phyloP scores from a whole-genome alignment of 345 rosid genomes.

The Eutrema japonicum region DNA sequence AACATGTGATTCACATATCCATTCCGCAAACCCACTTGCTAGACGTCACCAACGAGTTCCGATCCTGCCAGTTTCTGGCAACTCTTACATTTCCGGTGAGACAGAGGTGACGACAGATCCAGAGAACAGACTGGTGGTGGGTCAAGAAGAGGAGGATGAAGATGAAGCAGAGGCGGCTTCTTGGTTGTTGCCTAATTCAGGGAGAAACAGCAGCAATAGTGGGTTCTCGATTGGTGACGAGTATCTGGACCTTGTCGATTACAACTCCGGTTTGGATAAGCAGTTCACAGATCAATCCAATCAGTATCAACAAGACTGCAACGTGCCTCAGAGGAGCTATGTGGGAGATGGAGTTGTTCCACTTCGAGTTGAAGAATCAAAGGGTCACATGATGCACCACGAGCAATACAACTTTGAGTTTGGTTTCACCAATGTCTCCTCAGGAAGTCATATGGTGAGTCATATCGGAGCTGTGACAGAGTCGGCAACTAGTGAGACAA shows the following conservation, averaged over 20 bases:
- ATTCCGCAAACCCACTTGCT: slow-evolving; percentile 90
- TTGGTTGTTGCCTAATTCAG: slow-evolving; percentile 61
- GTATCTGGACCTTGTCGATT: slow-evolving; percentile 72
- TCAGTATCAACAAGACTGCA: slow-evolving; percentile 33
- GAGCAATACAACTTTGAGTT: slow-evolving; percentile 50
- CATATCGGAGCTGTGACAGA: slow-evolving; percentile 64
- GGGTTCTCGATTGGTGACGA: slow-evolving; percentile 63
- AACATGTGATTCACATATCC: slow-evolving; percentile 80
- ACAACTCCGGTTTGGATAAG: slow-evolving; percentile 48
- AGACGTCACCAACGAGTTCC: slow-evolving; percentile 93
- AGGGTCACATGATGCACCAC: slow-evolving; percentile 26
- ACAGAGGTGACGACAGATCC: slow-evolving; percentile 27
- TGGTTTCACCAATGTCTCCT: slow-evolving; percentile 62
- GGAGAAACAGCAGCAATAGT: slow-evolving; percentile 44
- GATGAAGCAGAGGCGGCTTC: slow-evolving; percentile 89
- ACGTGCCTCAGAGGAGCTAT: slow-evolving; percentile 32
- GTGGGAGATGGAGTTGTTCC: slow-evolving; percentile 41
- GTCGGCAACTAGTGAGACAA: slow-evolving; percentile 60
- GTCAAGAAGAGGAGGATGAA: slow-evolving; percentile 56
- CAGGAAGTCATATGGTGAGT: slow-evolving; percentile 38
- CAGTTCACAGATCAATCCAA: slow-evolving; percentile 26
- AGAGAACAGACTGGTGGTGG: slow-evolving; percentile 45
- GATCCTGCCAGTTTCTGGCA: slow-evolving; percentile 54
- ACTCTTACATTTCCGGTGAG: slow-evolving; percentile 34
- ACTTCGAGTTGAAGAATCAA: slow-evolving; percentile 27